phyloP scores from a whole-genome alignment of 2,329 filamentous ascomycete species.

The Neofusicoccum kwambonambiense region DNA sequence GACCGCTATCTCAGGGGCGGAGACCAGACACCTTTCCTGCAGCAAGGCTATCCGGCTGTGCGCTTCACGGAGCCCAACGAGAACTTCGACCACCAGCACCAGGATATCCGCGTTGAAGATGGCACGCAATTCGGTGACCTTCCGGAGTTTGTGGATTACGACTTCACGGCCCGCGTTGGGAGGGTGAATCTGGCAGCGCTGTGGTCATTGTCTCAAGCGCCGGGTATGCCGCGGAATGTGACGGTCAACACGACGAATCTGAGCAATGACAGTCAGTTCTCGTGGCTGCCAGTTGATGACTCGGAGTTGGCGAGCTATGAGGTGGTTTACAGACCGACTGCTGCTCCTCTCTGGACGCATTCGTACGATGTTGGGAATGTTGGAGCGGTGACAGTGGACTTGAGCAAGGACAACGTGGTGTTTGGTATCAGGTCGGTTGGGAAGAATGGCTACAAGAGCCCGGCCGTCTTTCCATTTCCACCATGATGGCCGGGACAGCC shows the following conservation, averaged over 20 bases:
- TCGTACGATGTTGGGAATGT: slow-evolving; percentile 51
- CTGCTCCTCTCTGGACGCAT: slow-evolving; percentile 52
- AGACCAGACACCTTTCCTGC: slow-evolving; percentile 57
- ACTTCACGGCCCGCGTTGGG: slow-evolving; percentile 54
- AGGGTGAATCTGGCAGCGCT: slow-evolving; percentile 56
- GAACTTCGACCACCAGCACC: slow-evolving; percentile 59
- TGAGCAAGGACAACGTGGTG: slow-evolving; percentile 59
- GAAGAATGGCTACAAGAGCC: slow-evolving; percentile 51
- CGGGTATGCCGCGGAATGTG: slow-evolving; percentile 52
- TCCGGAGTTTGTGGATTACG: slow-evolving; percentile 57
- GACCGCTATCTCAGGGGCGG: slow-evolving; percentile 58
- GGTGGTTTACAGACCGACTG: slow-evolving; percentile 55
- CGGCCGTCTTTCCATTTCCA: slow-evolving; percentile 47
- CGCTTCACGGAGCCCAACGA: slow-evolving; percentile 60
- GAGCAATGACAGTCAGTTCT: slow-evolving; percentile 52
- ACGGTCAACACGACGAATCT: slow-evolving; percentile 47
- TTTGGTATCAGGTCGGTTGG: slow-evolving; percentile 57
- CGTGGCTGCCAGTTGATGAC: slow-evolving; percentile 47
- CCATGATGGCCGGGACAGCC: neutral
- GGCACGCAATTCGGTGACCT: slow-evolving; percentile 57
- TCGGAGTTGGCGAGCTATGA: slow-evolving; percentile 50
- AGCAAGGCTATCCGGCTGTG: slow-evolving; percentile 54
- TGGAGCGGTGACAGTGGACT: slow-evolving; percentile 44
- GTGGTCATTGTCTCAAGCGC: slow-evolving; percentile 55
- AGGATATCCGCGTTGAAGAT: slow-evolving; percentile 51